Percentiles rank a stretch among this genome's conserved stretches.
phyloP scores from a whole-genome alignment of 129 eudicot species.

The Oenanthe sinensis region DNA sequence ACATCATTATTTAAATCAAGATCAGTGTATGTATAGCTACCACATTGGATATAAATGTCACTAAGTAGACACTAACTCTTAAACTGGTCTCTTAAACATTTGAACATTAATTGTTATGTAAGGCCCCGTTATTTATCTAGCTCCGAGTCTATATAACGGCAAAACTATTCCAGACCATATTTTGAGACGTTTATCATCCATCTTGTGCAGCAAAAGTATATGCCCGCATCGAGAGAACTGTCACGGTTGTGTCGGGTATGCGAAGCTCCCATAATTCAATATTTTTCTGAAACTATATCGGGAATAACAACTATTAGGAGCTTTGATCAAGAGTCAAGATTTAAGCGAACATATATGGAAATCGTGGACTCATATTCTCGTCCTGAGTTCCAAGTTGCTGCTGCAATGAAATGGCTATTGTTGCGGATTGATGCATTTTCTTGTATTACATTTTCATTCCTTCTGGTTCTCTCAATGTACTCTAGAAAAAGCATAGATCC shows the following conservation, averaged over 20 bases:
- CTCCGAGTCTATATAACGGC: no score
- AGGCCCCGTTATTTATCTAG: no score
- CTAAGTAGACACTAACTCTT: not conserved
- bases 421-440: conserved; percentile 31
- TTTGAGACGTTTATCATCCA: not conserved
- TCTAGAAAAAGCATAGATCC: not conserved
- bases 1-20: no score
- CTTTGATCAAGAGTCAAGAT: conserved; percentile 61
- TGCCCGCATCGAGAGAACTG: conserved; percentile 83
- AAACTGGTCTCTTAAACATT: no score
- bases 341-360: conserved; percentile 48
- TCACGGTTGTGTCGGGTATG: conserved; percentile 80
- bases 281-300: conserved; percentile 86
- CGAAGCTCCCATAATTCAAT: conserved; percentile 89
- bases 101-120: no score
- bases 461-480: not conserved
- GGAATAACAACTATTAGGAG: conserved; percentile 89
- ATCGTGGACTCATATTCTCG: conserved; percentile 65
- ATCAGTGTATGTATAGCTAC: no score
- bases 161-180: no score
- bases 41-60: no score
- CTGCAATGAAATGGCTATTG: conserved; percentile 83
- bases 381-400: conserved; percentile 85
- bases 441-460: not conserved
- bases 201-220: conserved; percentile 59